phyloP scores from a whole-genome alignment of 306 rosid genomes.

The Cicer pinnatifidum region DNA sequence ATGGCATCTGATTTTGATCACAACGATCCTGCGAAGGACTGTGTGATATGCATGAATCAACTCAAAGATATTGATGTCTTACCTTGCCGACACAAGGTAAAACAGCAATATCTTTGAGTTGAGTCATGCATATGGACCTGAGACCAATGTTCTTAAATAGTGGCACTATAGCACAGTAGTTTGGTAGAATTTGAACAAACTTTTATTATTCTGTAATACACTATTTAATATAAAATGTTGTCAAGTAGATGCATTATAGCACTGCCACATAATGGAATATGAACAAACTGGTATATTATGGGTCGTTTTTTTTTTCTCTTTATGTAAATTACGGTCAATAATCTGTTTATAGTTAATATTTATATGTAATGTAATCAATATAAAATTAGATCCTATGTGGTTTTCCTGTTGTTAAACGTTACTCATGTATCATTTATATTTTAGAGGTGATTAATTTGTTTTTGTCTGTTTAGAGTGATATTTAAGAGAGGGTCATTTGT shows the following conservation, averaged over 20 bases:
- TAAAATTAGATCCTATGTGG: background rate
- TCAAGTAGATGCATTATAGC: no score
- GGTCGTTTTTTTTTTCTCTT: background rate
- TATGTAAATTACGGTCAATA: slow-evolving; percentile 50
- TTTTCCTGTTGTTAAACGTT: slow-evolving; percentile 33
- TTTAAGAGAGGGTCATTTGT: slow-evolving; percentile 39
- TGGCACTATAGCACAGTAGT: no score
- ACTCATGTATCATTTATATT: background rate
- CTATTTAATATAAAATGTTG: no score
- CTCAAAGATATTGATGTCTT: slow-evolving; percentile 84
- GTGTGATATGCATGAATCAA: slow-evolving; percentile 97
- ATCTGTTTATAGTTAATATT: slow-evolving; percentile 45
- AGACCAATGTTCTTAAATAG: no score
- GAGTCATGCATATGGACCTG: no score
- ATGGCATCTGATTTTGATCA: no score
- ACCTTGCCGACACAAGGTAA: slow-evolving; percentile 91
- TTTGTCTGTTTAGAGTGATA: slow-evolving; percentile 35
- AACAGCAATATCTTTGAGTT: no score
- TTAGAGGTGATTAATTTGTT: slow-evolving; percentile 34
- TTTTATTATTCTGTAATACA: no score
- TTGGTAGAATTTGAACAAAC: no score
- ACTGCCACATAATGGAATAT: no score
- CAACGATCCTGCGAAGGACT: slow-evolving; percentile 73
- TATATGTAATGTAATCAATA: background rate
- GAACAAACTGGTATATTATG: no score